Evolutionary conservation across 2,329 filamentous ascomycete genomes (phyloP).

Genomic region (Dactylellina sp.): DNA sequence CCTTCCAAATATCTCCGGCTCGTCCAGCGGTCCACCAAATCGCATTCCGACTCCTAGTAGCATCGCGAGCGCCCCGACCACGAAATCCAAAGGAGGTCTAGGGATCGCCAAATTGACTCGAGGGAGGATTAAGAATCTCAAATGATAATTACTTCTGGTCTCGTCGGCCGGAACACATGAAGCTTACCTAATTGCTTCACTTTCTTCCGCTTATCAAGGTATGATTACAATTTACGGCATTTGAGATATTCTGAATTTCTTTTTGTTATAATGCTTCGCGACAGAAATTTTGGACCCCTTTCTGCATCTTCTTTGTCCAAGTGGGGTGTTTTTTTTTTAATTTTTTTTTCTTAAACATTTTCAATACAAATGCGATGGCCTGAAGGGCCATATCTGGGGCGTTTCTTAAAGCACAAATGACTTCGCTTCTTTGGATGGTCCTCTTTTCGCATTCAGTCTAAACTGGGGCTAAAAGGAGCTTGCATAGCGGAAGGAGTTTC

Average conservation of each 20-base stretch:
- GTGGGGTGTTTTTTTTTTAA: too few relatives aligned
- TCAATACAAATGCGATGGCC: not conserved
- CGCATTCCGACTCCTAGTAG: slow-evolving; percentile 55
- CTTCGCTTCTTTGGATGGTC: not conserved
- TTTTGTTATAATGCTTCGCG: too few relatives aligned
- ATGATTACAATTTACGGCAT: too few relatives aligned
- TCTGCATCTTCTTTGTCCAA: too few relatives aligned
- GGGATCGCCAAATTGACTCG: slow-evolving; percentile 38
- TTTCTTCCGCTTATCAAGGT: too few relatives aligned
- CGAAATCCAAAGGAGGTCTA: slow-evolving; percentile 47
- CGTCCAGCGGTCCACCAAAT: slow-evolving; percentile 35
- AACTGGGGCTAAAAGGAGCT: slow-evolving; percentile 8
- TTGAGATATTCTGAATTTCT: too few relatives aligned
- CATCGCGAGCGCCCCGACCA: slow-evolving; percentile 25
- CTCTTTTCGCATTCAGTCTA: not conserved
- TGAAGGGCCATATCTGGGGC: not conserved
- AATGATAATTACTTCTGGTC: slow-evolving; percentile 7
- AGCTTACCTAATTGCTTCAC: too few relatives aligned
- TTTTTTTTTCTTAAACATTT: too few relatives aligned
- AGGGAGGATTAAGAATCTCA: slow-evolving; percentile 44
- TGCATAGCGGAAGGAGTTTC: slow-evolving; percentile 56
- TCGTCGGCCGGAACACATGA: not conserved
- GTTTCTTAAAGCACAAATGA: not conserved
- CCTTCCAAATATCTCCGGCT: slow-evolving; percentile 6
- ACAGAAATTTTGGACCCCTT: too few relatives aligned